These are phyloP conservation scores for Candida coquimbonensis DNA, from an alignment of 805 yeast species.

Conservation along the genomic window DNA sequence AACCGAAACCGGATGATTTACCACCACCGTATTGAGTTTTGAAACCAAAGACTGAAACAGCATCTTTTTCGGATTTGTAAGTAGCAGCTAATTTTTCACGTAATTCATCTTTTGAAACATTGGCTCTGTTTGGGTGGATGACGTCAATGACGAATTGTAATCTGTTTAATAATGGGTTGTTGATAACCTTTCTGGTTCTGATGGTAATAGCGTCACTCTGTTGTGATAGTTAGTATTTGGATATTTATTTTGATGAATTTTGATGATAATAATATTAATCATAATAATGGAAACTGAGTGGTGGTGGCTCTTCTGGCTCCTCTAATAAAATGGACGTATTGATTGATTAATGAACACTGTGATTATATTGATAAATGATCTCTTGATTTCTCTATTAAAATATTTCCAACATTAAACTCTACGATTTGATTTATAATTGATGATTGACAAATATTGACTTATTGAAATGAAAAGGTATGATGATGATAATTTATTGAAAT, in stretches of 20 bases:
- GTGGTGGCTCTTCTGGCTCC: no score
- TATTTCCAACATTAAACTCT: no score
- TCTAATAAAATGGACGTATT: no score
- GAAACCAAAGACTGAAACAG: conserved; percentile 98
- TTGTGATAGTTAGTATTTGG: conserved; percentile 15
- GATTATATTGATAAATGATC: no score
- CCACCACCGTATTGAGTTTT: conserved; percentile 99
- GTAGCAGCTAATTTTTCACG: conserved; percentile 86
- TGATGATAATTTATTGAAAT: no score
- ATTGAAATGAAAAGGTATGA: no score
- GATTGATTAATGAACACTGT: no score
- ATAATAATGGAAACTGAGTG: not conserved
- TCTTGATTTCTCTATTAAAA: no score
- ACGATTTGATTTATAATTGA: no score
- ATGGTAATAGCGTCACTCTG: conserved; percentile 99
- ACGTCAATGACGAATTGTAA: conserved; percentile 99
- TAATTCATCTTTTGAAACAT: conserved; percentile 98
- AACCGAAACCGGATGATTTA: conserved; percentile 98
- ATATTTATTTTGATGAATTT: not conserved
- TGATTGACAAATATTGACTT: no score
- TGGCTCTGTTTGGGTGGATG: conserved; percentile 98
- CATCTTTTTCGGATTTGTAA: conserved; percentile 89
- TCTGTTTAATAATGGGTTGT: conserved; percentile 99
- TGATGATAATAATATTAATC: no score
- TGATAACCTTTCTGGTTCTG: conserved; percentile 97